Evolutionary conservation across 164 flowering plant genomes (phyloP).

Genomic region (Aristolochia fimbriata): DNA sequence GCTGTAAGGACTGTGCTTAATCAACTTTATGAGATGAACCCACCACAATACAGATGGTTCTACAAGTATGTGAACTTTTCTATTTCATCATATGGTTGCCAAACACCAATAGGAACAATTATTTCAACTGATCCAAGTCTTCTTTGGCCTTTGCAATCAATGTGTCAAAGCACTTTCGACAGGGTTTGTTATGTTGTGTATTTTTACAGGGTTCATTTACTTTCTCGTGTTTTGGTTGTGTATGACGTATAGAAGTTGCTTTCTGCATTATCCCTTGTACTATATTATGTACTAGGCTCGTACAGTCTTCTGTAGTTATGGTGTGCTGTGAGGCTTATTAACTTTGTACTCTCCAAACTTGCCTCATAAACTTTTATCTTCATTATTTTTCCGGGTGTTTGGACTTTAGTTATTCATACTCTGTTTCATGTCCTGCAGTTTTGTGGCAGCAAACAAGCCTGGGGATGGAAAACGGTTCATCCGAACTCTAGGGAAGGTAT

Average conservation of each 20-base stretch:
- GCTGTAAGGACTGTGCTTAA: conserved; percentile 86
- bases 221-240: no score
- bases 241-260: no score
- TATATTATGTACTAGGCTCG: no score
- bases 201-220: no score
- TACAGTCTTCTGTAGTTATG: no score
- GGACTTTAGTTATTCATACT: not conserved
- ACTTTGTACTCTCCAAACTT: no score
- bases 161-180: no score
- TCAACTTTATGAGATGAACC: conserved; percentile 98
- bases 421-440: conserved; percentile 29
- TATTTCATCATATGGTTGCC: not conserved
- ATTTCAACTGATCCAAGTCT: no score
- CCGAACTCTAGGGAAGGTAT: conserved; percentile 74
- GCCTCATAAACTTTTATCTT: not conserved
- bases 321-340: no score
- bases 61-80: conserved; percentile 58
- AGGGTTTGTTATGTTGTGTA: no score
- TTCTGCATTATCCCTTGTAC: no score
- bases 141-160: no score
- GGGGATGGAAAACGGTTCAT: conserved; percentile 79
- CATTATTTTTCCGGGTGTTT: not conserved
- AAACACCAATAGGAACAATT: not conserved
- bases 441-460: conserved; percentile 52
- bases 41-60: conserved; percentile 77